phyloP scores from a whole-genome alignment of 2,329 filamentous ascomycete genomes.

The Diplocarpon mali region DNA sequence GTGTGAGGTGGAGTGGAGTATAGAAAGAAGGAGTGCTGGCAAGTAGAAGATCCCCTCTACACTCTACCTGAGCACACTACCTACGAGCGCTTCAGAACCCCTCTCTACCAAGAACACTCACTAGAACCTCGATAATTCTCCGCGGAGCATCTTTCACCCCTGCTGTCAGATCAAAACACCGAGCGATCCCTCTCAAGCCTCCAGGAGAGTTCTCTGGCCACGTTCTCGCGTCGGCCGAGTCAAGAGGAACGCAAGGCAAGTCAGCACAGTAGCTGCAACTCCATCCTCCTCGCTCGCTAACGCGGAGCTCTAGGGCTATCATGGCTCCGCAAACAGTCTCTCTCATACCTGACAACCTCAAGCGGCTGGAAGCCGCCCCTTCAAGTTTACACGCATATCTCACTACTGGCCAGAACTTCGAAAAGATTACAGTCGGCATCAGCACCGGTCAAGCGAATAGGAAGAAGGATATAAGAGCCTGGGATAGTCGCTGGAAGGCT shows the following conservation, averaged over 20 bases:
- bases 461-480: constrained; percentile 2
- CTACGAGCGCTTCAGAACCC: no score
- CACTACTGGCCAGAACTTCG: constrained; percentile 6
- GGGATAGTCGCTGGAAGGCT: constrained; percentile 11
- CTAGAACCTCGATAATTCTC: no score
- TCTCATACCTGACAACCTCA: constrained; percentile 1
- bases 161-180: no score
- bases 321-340: neutral
- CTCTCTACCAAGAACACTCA: no score
- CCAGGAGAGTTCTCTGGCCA: no score
- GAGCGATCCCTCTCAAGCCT: no score
- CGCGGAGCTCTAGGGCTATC: neutral
- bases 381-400: constrained; percentile 15
- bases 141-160: no score
- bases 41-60: no score
- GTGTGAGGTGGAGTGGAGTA: no score
- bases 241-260: neutral
- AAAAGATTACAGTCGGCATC: constrained; percentile 6
- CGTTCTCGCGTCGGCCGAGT: no score
- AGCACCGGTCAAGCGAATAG: neutral
- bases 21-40: no score
- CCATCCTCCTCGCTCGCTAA: neutral
- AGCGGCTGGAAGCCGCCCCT: neutral
- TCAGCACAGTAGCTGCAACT: neutral
- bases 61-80: no score